phyloP scores from a whole-genome alignment of 2,329 filamentous ascomycete genomes.

The Sclerotinia trifoliorum region DNA sequence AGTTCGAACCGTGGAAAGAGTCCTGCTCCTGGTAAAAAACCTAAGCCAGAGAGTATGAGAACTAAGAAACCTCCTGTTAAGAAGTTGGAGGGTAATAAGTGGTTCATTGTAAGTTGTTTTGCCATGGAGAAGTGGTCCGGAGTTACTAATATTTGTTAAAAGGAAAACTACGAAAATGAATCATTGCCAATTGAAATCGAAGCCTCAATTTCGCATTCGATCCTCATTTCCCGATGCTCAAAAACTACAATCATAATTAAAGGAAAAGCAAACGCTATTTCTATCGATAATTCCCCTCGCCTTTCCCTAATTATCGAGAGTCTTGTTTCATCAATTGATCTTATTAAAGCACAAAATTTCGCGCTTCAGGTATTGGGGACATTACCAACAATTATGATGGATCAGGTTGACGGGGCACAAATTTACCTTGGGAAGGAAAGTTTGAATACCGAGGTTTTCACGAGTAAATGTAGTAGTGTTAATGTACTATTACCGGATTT shows the following conservation, averaged over 20 bases:
- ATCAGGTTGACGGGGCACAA: constrained; percentile 87
- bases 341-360: constrained; percentile 94
- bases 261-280: constrained; percentile 96
- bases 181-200: constrained; percentile 73
- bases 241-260: constrained; percentile 86
- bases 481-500: constrained; percentile 80
- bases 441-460: constrained; percentile 76
- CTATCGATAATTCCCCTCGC: constrained; percentile 83
- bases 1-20: constrained; percentile 68
- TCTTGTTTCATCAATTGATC: constrained; percentile 86
- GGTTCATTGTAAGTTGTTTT: constrained; percentile 68
- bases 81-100: constrained; percentile 86
- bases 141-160: constrained; percentile 22
- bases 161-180: constrained; percentile 89
- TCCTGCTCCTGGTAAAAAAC: constrained; percentile 82
- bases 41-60: constrained; percentile 82
- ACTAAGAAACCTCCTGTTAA: constrained; percentile 78
- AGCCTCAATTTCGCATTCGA: constrained; percentile 78
- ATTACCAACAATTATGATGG: constrained; percentile 83
- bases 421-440: constrained; percentile 84
- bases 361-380: constrained; percentile 86
- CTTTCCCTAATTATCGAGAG: constrained; percentile 85
- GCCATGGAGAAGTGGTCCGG: neutral
- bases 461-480: constrained; percentile 81
- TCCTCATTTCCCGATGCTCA: constrained; percentile 89